These are phyloP conservation scores for Solanum aculeatissimum DNA, from an alignment of 305 asterid species.

Conservation along the genomic window DNA sequence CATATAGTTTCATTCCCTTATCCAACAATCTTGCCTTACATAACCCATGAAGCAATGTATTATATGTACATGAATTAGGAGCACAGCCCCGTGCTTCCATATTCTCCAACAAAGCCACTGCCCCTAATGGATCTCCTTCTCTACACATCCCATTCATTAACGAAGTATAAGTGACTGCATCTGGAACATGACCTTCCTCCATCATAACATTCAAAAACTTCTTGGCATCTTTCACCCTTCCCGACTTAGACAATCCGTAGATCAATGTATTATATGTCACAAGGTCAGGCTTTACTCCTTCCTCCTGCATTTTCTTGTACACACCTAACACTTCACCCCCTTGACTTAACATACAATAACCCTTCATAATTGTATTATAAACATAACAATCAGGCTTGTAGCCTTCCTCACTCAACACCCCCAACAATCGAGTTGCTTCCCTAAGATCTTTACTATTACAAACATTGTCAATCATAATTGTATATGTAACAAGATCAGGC, in stretches of 20 bases:
- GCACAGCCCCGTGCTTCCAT: constrained; percentile 66
- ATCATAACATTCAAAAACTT: constrained; percentile 55
- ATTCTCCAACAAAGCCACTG: constrained; percentile 55
- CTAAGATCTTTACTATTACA: constrained; percentile 78
- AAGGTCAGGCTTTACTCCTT: constrained; percentile 71
- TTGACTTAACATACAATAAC: constrained; percentile 57
- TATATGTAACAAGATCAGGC: constrained; percentile 77
- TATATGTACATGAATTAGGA: constrained; percentile 79
- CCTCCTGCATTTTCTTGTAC: constrained; percentile 69
- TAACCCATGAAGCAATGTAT: constrained; percentile 82
- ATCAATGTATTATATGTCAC: constrained; percentile 75
- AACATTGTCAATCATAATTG: constrained; percentile 91
- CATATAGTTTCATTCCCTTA: constrained; percentile 58
- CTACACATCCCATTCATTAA: constrained; percentile 97
- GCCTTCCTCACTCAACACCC: constrained; percentile 66
- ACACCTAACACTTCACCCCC: constrained; percentile 63
- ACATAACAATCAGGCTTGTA: constrained; percentile 78
- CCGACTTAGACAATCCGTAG: constrained; percentile 70
- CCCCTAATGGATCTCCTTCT: constrained; percentile 64
- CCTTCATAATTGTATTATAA: constrained; percentile 88
- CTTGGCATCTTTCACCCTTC: constrained; percentile 69
- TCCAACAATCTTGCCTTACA: constrained; percentile 66
- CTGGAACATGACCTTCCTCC: constrained; percentile 63
- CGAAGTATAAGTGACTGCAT: constrained; percentile 78
- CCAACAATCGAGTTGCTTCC: constrained; percentile 66